phyloP scores from a whole-genome alignment of 75 land plant species.

The Cryptomeria japonica region DNA sequence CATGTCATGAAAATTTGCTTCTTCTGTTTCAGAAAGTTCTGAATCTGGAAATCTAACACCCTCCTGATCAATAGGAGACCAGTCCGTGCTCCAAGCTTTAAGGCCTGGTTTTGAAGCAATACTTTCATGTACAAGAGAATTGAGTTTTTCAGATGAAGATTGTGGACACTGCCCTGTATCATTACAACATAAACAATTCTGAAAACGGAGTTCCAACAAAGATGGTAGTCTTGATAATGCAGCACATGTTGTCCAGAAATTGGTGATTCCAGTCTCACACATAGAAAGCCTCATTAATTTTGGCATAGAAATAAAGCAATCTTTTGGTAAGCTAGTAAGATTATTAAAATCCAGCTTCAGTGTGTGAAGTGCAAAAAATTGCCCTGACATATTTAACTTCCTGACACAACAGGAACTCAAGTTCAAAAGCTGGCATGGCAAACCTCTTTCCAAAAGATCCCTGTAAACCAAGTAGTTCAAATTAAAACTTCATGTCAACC shows the following conservation, averaged over 20 bases:
- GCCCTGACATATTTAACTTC: conserved; percentile 67
- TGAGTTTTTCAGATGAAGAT: conserved; percentile 12
- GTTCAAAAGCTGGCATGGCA: conserved; percentile 55
- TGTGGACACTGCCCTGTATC: conserved; percentile 56
- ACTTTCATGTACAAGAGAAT: conserved; percentile 6
- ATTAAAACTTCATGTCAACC: not conserved
- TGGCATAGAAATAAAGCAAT: conserved; percentile 79
- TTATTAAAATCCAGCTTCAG: conserved; percentile 70
- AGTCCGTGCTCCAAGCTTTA: not conserved
- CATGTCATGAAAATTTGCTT: conserved; percentile 17
- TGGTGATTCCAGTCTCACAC: conserved; percentile 73
- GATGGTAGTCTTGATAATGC: conserved; percentile 66
- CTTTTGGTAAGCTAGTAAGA: conserved; percentile 57
- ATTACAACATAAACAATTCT: conserved; percentile 71
- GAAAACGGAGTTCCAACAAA: conserved; percentile 76
- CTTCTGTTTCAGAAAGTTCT: conserved; percentile 22
- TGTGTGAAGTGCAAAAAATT: conserved; percentile 55
- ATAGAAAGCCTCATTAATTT: conserved; percentile 65
- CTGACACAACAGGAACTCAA: conserved; percentile 56
- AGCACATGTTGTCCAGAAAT: conserved; percentile 78
- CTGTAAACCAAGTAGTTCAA: conserved; percentile 26
- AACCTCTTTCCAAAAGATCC: conserved; percentile 64
- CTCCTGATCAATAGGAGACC: conserved; percentile 17
- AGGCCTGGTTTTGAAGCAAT: conserved; percentile 2
- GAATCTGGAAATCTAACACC: conserved; percentile 21